Evolutionary conservation across 345 rosid species (phyloP), one percentile per base, ranked within the genome.

Genomic region (Leavenworthia alabamica): DNA sequence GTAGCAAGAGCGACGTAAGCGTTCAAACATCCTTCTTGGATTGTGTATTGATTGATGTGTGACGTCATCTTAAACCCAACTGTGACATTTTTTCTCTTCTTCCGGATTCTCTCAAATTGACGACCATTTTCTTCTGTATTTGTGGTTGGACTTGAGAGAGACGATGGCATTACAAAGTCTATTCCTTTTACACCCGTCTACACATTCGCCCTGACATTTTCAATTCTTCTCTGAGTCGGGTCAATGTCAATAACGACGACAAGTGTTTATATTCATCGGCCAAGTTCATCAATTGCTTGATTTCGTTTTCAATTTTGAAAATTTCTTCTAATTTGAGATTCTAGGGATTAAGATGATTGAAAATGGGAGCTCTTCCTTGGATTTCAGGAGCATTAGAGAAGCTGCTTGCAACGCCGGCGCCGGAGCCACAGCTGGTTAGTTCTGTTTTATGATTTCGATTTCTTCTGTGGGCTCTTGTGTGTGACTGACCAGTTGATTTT

Each of bases 401-500:
- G n/a, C n/a, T n/a, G n/a, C n/a, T n/a, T n/a, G n/a, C n/a, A n/a
- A n/a, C n/a, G n/a, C n/a, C n/a, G n/a, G n/a, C n/a, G n/a, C 99
- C 37, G 97, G 99, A 55, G 99, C 96, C 32, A 73, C 94, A 10
- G 97, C 97, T 20, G 97, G 99, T 93, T 5, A 60, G 81, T 62
- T n/a, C n/a, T n/a, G n/a, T n/a, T n/a, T n/a, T n/a, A n/a, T n/a
- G n/a, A n/a, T n/a, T n/a, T n/a, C n/a, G n/a, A n/a, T n/a, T n/a
- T n/a, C n/a, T n/a, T n/a, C n/a, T n/a, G n/a, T n/a, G n/a, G n/a
- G n/a, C n/a, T n/a, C n/a, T n/a, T n/a, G n/a, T n/a, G n/a, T n/a
- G n/a, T n/a, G n/a, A n/a, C n/a, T n/a, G n/a, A n/a, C n/a, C n/a
- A n/a, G n/a, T 55, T 47, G 14, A 13, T 27, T 60, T 56, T 35